Evolutionary conservation across 2,329 filamentous ascomycete species (phyloP).

Genomic region (Bipolaris bicolor): DNA sequence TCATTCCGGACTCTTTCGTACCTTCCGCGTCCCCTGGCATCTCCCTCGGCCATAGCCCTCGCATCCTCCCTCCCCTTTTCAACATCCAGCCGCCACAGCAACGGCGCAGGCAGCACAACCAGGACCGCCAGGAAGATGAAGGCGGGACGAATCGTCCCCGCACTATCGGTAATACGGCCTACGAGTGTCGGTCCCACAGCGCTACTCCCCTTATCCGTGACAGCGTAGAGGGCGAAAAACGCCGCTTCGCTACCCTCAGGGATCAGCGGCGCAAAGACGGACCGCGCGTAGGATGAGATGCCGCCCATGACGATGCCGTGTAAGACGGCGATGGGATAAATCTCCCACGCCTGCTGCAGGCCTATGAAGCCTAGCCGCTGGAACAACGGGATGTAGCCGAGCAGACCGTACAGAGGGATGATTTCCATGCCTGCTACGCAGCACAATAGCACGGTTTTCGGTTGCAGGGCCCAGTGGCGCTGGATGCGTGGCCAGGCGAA

Average conservation of each 20-base stretch:
- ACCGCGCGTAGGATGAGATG: slow-evolving; percentile 84
- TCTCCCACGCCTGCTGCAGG: slow-evolving; percentile 87
- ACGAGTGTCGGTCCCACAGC: slow-evolving; percentile 91
- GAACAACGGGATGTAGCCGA: slow-evolving; percentile 82
- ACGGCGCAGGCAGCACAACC: slow-evolving; percentile 76
- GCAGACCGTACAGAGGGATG: slow-evolving; percentile 84
- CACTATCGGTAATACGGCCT: slow-evolving; percentile 79
- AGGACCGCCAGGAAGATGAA: slow-evolving; percentile 85
- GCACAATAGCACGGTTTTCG: slow-evolving; percentile 82
- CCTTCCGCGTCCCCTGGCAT: slow-evolving; percentile 19
- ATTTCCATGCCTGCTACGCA: slow-evolving; percentile 86
- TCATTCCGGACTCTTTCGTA: slow-evolving; percentile 29
- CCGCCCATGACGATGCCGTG: slow-evolving; percentile 91
- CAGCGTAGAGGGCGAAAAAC: slow-evolving; percentile 92
- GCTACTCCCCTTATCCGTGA: slow-evolving; percentile 93
- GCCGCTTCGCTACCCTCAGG: slow-evolving; percentile 90
- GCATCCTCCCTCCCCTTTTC: slow-evolving; percentile 57
- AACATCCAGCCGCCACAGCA: slow-evolving; percentile 82
- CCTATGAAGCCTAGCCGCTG: slow-evolving; percentile 75
- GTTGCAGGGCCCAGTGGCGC: slow-evolving; percentile 66
- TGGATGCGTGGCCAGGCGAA: slow-evolving; percentile 86
- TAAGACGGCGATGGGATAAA: slow-evolving; percentile 83
- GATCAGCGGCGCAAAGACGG: slow-evolving; percentile 86
- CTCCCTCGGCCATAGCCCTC: slow-evolving; percentile 29
- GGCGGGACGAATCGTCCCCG: slow-evolving; percentile 58